Percentiles rank a stretch among this genome's conserved stretches.
Evolutionary conservation across 2,329 filamentous ascomycete species (phyloP).

Genomic region (Beauveria rudraprayagi): DNA sequence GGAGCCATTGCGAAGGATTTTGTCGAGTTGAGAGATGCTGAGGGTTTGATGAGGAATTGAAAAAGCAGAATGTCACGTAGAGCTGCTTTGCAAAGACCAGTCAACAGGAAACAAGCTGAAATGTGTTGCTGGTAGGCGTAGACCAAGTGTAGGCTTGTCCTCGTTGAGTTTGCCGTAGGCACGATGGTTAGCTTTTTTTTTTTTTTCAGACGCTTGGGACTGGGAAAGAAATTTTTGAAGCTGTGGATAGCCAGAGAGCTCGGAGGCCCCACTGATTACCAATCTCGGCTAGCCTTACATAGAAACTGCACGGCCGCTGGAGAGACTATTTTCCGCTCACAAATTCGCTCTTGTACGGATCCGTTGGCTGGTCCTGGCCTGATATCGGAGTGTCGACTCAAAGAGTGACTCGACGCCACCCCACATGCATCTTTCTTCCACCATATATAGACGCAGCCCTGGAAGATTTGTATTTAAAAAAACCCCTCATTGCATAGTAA

Average conservation of each 20-base stretch:
- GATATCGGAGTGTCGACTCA: neutral
- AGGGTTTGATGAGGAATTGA: slow-evolving; percentile 15
- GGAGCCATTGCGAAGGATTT: slow-evolving; percentile 15
- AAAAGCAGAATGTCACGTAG: slow-evolving; percentile 15
- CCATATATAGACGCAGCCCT: slow-evolving; percentile 7
- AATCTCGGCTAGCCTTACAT: neutral
- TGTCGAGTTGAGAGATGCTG: neutral
- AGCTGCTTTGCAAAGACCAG: neutral
- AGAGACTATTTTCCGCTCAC: slow-evolving; percentile 4
- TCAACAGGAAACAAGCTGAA: slow-evolving; percentile 7
- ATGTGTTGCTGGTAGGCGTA: neutral
- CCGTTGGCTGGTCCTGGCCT: neutral
- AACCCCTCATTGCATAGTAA: neutral
- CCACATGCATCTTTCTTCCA: slow-evolving; percentile 8
- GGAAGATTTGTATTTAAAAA: slow-evolving; percentile 1
- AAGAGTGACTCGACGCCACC: neutral
- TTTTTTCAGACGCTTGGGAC: slow-evolving; percentile 2
- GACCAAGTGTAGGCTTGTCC: slow-evolving; percentile 10
- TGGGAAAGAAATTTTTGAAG: slow-evolving; percentile 32
- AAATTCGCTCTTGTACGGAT: neutral
- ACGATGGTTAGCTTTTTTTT: slow-evolving; percentile 16
- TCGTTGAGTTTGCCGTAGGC: slow-evolving; percentile 20
- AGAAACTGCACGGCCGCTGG: neutral
- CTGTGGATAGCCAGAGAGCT: slow-evolving; percentile 19
- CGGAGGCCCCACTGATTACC: slow-evolving; percentile 5